These are phyloP conservation scores for Colletotrichum sojae DNA, from an alignment of 2,329 filamentous ascomycete genomes.

Conservation along the genomic window DNA sequence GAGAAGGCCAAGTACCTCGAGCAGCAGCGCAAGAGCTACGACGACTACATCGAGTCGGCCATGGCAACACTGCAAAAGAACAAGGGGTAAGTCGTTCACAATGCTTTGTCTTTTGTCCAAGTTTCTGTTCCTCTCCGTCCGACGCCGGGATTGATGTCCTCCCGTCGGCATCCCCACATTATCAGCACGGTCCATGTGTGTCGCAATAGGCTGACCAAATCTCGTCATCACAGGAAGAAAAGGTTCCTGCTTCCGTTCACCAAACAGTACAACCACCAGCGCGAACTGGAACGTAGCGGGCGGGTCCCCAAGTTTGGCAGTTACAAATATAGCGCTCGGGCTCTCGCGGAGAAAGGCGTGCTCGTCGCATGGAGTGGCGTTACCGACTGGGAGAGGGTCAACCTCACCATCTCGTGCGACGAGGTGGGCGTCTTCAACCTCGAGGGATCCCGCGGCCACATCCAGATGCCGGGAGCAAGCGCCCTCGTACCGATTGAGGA, in stretches of 20 bases:
- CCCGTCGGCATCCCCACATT: slow-evolving; percentile 22
- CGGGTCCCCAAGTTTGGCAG: slow-evolving; percentile 95
- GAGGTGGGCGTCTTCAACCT: slow-evolving; percentile 94
- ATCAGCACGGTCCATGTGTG: slow-evolving; percentile 38
- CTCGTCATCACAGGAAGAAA: slow-evolving; percentile 75
- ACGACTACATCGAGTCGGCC: slow-evolving; percentile 98
- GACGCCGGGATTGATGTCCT: slow-evolving; percentile 13
- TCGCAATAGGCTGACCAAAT: slow-evolving; percentile 43
- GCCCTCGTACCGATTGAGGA: slow-evolving; percentile 93
- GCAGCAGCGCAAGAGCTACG: slow-evolving; percentile 96
- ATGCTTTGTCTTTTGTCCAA: background rate
- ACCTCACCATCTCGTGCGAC: slow-evolving; percentile 94
- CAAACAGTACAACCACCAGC: slow-evolving; percentile 98
- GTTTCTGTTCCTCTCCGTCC: background rate
- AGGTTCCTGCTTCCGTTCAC: slow-evolving; percentile 96
- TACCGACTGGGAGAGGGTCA: slow-evolving; percentile 89
- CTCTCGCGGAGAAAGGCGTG: slow-evolving; percentile 92
- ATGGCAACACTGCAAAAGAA: slow-evolving; percentile 98
- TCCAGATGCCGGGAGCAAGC: slow-evolving; percentile 95
- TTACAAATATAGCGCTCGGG: slow-evolving; percentile 95
- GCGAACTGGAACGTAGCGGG: slow-evolving; percentile 91
- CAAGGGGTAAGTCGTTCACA: slow-evolving; percentile 76
- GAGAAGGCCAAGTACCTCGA: slow-evolving; percentile 94
- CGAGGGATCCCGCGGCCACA: slow-evolving; percentile 90
- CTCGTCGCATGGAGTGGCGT: slow-evolving; percentile 93